Base-by-base conservation (phyloP, 148 eudicot genomes). In the Fallopia convolvulus region DNA sequence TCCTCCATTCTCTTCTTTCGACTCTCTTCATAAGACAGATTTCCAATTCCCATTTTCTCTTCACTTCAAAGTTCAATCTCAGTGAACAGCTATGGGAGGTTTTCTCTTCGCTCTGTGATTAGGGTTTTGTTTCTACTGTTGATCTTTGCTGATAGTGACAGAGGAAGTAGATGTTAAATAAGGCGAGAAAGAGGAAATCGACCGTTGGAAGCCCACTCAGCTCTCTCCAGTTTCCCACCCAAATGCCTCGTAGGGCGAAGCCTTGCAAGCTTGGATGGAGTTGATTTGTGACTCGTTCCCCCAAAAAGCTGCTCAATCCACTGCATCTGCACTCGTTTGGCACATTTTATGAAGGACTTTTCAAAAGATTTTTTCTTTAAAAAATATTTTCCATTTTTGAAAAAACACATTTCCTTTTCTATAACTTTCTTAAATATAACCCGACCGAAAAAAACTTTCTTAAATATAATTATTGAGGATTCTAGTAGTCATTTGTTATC, bases 1-100 rank as follows among this genome's bases (percentile, higher is more conserved):
- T 92, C 93, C 76, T 92, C 92, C 77, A 92, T 20, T 78, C 92
- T 80, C 77, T 90, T 86, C 74, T 81, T 74, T 0, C 97, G 84
- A 12, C 80, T 17, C 65, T 90, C 97, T 76, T 90, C 97, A 58
- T 92, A 92, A 17, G 79, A 53, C 46, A 41, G 52, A 52, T 75
- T 75, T 33, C 66, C 68, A 12, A 75, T 56, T 30, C 77, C 77
- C 68, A 75, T 75, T 36, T 14, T 42, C 52, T 53, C 18, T 23
- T 13, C 36, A 48, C 32, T 60, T 21, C 66, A 10, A 3, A 12
- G 3, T 63, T 66, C 70, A 32, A 63, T 26, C 40, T 26, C 72
- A 32, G 70, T 26, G 10, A 61, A 33, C 41, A 66, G 72, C 72
- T 66, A 66, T 32, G 72, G 72, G 6, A 44, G 72, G 36, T 66